These are phyloP conservation scores for Corymbia calophylla DNA, from an alignment of 441 rosid genomes.

Conservation along the genomic window DNA sequence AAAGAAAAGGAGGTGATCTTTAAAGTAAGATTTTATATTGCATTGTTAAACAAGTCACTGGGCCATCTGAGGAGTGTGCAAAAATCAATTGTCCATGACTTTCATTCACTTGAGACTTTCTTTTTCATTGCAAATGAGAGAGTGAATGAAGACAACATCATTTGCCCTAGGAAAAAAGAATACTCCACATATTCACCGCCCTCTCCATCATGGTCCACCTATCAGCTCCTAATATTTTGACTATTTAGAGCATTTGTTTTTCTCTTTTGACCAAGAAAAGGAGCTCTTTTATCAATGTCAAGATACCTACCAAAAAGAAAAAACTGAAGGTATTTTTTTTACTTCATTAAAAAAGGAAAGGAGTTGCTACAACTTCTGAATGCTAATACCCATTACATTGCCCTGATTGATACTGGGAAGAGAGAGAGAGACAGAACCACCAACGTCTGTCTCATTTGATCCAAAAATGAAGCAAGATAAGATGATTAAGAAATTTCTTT, in stretches of 20 bases:
- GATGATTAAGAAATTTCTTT: background rate
- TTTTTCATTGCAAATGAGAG: background rate
- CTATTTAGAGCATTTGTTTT: background rate
- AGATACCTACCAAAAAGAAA: background rate
- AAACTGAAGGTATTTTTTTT: background rate
- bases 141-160: constrained; percentile 10
- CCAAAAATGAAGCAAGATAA: background rate
- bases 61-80: background rate
- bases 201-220: background rate
- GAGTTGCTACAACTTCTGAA: background rate
- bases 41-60: background rate
- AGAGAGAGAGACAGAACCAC: background rate
- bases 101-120: background rate
- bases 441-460: background rate
- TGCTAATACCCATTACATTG: background rate
- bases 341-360: background rate
- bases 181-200: background rate
- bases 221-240: background rate
- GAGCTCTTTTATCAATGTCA: background rate
- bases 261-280: background rate
- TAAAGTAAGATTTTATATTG: background rate
- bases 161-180: background rate
- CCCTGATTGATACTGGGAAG: background rate
- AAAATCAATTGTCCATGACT: background rate
- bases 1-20: background rate